phyloP scores from a whole-genome alignment of 345 rosid species.

The Dovyalis caffra region DNA sequence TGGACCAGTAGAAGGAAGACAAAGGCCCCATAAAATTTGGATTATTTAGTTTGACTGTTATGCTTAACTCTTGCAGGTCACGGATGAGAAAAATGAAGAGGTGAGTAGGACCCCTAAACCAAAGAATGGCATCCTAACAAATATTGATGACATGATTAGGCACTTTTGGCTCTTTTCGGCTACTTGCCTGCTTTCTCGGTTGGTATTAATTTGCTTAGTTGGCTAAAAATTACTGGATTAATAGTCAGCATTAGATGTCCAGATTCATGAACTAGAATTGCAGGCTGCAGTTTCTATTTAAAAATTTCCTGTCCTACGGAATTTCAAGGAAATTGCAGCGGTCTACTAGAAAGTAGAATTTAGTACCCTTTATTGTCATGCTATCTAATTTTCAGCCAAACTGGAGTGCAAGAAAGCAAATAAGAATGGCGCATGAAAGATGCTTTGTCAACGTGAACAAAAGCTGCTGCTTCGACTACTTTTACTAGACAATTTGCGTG shows the following conservation, averaged over 20 bases:
- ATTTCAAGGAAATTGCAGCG: neutral
- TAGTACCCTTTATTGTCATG: neutral
- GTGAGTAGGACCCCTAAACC: neutral
- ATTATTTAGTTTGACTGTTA: neutral
- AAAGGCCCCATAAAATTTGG: neutral
- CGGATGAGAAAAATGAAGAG: conserved; percentile 1
- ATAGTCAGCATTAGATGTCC: neutral
- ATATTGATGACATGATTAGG: neutral
- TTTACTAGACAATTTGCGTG: neutral
- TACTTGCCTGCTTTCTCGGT: neutral
- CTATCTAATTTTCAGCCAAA: neutral
- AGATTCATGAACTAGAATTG: neutral
- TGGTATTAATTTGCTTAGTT: neutral
- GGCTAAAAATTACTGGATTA: neutral
- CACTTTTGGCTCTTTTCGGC: conserved; percentile 3
- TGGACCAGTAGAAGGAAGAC: neutral
- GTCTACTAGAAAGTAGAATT: neutral
- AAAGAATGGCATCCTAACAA: neutral
- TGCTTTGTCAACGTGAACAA: neutral
- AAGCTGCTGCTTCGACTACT: neutral
- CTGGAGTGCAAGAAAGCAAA: neutral
- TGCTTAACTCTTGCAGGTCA: conserved; percentile 1
- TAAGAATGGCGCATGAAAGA: neutral
- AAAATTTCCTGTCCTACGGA: neutral
- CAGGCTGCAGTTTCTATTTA: neutral